Conservation (phyloP, 441 rosid genomes). For the Pelargonium australe region DNA sequence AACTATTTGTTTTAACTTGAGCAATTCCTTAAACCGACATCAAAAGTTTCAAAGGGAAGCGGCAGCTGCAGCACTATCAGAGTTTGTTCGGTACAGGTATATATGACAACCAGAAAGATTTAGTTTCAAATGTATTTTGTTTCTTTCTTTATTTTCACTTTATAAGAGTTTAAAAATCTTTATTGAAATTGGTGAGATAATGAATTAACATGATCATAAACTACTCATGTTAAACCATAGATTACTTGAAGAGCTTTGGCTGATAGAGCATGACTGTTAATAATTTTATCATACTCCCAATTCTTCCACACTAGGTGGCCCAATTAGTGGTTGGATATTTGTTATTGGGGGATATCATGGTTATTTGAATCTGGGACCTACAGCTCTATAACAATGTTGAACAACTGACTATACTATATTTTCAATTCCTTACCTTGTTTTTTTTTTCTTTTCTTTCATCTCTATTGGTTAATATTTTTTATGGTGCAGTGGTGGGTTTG, state of each 20-base stretch:
- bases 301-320: neutral
- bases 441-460: conserved; percentile 9
- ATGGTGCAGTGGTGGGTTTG: conserved; percentile 64
- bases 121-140: conserved; percentile 11
- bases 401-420: conserved; percentile 4
- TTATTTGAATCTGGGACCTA: conserved; percentile 1
- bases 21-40: conserved; percentile 66
- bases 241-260: neutral
- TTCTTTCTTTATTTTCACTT: conserved; percentile 12
- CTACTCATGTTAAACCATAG: neutral
- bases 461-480: conserved; percentile 18
- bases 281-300: neutral
- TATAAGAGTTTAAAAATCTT: neutral
- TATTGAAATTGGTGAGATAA: neutral
- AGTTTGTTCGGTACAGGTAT: conserved; percentile 89
- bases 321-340: neutral
- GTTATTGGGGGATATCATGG: neutral
- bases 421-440: conserved; percentile 2
- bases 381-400: neutral
- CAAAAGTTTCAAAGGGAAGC: conserved; percentile 89
- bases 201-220: too few species aligned
- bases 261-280: too few species aligned
- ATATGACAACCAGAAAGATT: conserved; percentile 4
- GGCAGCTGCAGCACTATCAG: conserved; percentile 96
- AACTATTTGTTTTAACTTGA: conserved; percentile 66